Evolutionary conservation across 2,329 filamentous ascomycete species (phyloP), one percentile per base, ranked within the genome.

Genomic region (Ophiostoma quercus): DNA sequence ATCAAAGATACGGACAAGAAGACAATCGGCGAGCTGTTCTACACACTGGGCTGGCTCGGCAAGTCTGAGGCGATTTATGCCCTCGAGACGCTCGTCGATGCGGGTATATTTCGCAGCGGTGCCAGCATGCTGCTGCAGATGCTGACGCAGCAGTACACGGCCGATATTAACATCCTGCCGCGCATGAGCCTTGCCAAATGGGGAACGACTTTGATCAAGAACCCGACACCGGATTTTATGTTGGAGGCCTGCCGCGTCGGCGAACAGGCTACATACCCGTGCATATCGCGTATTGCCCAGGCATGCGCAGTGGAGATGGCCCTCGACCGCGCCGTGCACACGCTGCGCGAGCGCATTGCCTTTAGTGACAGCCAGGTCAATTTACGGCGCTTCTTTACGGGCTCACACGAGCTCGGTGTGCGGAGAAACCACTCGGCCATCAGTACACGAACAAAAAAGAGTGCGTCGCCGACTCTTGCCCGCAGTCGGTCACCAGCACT

Each of bases 261-360:
- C 7, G 92, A 97, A 78, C 85, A 89, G 70, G 94, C 94, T 2
- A 96, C 94, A 0, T 98, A 94, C 94, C 93, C 94, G 0, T 94
- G 94, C 77, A 81, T 98, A 11, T 90, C 90, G 73, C 88, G 92
- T 14, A 91, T 98, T 75, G 85, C 91, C 54, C 95, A 97, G 76
- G 90, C 93, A 69, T 92, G 92, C 74, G 92, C 93, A 2, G 92
- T 97, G 69, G 94, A 98, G 77, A 81, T 97, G 66, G 92, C 93
- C 3, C 81, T 98, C 1, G 91, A 95, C 76, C 84, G 86, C 25
- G 90, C 91, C 1, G 90, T 94, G 0, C 88, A 91, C 72, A 82
- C 84, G 12, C 80, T 93, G 37, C 84, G 90, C 39, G 86, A 89
- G 2, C 82, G 88, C 3, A 87, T 92, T 2, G 88, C 89, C 19